A percentile compares a stretch with the other conserved stretches of the same genome.
These are phyloP conservation scores for Colletotrichum eremochloae DNA, from an alignment of 2,329 filamentous ascomycete genomes.

Conservation along the genomic window DNA sequence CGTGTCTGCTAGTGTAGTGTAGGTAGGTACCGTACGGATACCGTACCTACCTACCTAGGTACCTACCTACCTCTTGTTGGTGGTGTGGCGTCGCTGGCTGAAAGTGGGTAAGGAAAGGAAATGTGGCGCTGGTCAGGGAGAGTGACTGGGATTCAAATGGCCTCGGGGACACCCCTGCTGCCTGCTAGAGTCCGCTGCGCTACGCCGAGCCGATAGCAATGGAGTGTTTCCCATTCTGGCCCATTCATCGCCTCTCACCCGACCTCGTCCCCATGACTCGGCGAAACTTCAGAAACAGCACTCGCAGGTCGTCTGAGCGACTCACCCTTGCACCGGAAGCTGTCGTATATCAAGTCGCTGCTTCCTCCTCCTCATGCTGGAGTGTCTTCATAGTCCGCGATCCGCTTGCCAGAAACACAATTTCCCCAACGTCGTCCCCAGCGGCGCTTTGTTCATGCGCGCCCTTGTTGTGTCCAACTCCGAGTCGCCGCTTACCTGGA, in stretches of 20 bases:
- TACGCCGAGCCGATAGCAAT: conserved; percentile 25
- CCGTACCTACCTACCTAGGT: background rate
- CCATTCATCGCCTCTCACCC: conserved; percentile 34
- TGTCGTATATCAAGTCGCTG: conserved; percentile 26
- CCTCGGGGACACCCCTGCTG: conserved; percentile 34
- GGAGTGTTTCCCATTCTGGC: conserved; percentile 36
- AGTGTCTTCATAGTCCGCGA: background rate
- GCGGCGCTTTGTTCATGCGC: conserved; percentile 32
- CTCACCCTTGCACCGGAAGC: conserved; percentile 11
- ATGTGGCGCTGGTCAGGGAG: conserved; percentile 27
- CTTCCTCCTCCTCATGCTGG: conserved; percentile 10
- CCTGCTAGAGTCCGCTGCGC: conserved; percentile 32
- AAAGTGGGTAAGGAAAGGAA: conserved; percentile 5
- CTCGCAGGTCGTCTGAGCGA: conserved; percentile 21
- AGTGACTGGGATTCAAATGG: conserved; percentile 9
- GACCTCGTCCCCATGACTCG: conserved; percentile 40
- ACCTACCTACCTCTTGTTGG: background rate
- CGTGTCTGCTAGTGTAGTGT: background rate
- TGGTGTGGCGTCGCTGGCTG: conserved; percentile 24
- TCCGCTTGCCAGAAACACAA: conserved; percentile 27
- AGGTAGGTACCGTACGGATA: background rate
- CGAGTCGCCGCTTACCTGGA: conserved; percentile 14
- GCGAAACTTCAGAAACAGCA: conserved; percentile 25
- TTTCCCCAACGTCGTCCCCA: conserved; percentile 13
- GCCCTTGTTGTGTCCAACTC: background rate